Conservation (phyloP, 768 basidiomycete species). For the Rhizopogon sp. region DNA sequence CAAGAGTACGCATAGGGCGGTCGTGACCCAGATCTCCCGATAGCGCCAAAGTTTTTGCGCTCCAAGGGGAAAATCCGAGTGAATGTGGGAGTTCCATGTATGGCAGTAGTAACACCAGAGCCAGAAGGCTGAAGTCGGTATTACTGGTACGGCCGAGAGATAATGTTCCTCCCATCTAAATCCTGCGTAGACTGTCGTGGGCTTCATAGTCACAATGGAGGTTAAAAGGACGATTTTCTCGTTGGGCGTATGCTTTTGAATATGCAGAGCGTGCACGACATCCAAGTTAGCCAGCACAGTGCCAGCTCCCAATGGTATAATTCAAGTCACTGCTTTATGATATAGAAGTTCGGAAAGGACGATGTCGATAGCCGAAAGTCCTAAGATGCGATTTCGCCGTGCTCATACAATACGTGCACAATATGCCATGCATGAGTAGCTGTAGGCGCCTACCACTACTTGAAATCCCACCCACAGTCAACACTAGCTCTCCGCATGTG, state of each 20-base stretch:
- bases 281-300: too few relatives aligned
- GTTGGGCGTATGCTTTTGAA: not conserved
- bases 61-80: constrained; percentile 10
- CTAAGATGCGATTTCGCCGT: too few relatives aligned
- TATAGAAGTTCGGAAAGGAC: constrained; percentile 35
- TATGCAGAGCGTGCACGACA: constrained; percentile 29
- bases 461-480: too few relatives aligned
- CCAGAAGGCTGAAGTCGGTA: not conserved
- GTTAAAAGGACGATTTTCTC: constrained; percentile 7
- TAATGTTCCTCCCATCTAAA: constrained; percentile 23
- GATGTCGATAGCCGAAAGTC: too few relatives aligned
- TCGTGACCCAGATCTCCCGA: constrained; percentile 23
- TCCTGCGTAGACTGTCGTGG: constrained; percentile 20
- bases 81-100: constrained; percentile 2
- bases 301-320: constrained; percentile 6
- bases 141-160: too few relatives aligned
- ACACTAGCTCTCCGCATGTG: too few relatives aligned
- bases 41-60: constrained; percentile 20
- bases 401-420: too few relatives aligned
- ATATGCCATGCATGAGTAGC: too few relatives aligned
- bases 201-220: constrained; percentile 27
- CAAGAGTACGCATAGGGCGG: constrained; percentile 26
- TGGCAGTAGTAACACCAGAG: not conserved
- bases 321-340: not conserved
- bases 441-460: too few relatives aligned